phyloP scores from a whole-genome alignment of 164 flowering plant species.

The grape (Vitis vinifera) region DNA sequence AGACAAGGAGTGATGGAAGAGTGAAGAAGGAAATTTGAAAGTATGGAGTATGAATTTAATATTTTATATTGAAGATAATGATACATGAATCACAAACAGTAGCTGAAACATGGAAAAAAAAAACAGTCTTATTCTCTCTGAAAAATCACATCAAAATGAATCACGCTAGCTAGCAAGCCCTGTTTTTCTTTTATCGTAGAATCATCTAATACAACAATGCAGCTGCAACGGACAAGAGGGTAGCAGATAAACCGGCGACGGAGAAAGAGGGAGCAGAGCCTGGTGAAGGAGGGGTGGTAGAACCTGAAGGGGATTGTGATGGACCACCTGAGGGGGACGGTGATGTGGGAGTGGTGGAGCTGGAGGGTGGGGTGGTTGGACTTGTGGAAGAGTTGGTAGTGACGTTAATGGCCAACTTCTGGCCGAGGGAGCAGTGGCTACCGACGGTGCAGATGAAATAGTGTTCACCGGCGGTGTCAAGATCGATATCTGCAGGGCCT shows the following conservation, averaged over 20 bases:
- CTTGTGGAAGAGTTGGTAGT: conserved; percentile 7
- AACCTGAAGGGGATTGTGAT: conserved; percentile 5
- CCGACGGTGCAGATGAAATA: conserved; percentile 24
- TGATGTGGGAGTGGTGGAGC: conserved; percentile 9
- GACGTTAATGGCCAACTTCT: conserved; percentile 42
- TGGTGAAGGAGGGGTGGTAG: conserved; percentile 1
- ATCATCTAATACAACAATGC: conserved; percentile 22
- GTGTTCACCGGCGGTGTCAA: conserved; percentile 8
- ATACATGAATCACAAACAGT: no score
- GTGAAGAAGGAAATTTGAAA: no score
- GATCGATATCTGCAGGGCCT: conserved; percentile 28
- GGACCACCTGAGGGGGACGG: not conserved
- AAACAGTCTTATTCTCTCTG: not conserved
- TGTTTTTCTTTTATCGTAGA: not conserved
- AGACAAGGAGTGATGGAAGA: no score
- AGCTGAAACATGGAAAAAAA: not conserved
- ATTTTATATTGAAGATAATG: no score
- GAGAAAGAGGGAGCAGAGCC: conserved; percentile 12
- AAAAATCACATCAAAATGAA: conserved; percentile 7
- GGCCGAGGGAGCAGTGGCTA: conserved; percentile 34
- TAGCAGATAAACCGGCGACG: conserved; percentile 13
- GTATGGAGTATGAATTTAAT: no score
- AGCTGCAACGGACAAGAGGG: conserved; percentile 16
- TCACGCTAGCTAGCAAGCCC: not conserved
- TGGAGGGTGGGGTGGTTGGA: not conserved